Evolutionary conservation across 495 filamentous ascomycete species (phyloP).

Genomic region (Penicillium bialowiezense): DNA sequence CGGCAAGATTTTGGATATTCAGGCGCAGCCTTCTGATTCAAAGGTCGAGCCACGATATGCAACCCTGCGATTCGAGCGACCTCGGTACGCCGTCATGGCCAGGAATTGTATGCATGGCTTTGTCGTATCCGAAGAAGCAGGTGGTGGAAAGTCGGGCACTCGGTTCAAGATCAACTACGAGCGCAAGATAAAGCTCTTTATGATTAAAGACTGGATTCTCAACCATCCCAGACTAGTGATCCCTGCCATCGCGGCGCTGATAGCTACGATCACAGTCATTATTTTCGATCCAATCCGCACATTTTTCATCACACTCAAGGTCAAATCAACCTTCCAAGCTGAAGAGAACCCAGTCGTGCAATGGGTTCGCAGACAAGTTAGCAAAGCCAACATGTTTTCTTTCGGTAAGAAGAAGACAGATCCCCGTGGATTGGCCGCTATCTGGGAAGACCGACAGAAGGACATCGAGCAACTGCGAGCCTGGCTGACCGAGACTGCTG

Average conservation of each 20-base stretch:
- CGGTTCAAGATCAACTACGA: slow-evolving; percentile 79
- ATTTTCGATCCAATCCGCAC: slow-evolving; percentile 91
- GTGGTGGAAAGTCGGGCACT: slow-evolving; percentile 72
- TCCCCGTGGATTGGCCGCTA: slow-evolving; percentile 67
- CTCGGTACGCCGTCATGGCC: slow-evolving; percentile 77
- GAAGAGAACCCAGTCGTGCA: slow-evolving; percentile 66
- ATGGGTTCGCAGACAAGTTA: slow-evolving; percentile 79
- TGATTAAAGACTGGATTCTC: slow-evolving; percentile 84
- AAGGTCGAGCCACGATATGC: slow-evolving; percentile 80
- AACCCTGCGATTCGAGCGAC: slow-evolving; percentile 66
- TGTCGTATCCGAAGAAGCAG: slow-evolving; percentile 56
- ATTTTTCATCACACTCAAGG: slow-evolving; percentile 84
- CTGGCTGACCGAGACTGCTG: slow-evolving; percentile 83
- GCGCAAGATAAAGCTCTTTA: slow-evolving; percentile 67
- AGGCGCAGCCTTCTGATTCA: slow-evolving; percentile 73
- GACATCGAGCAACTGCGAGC: slow-evolving; percentile 75
- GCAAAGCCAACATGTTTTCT: slow-evolving; percentile 60
- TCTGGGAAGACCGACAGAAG: slow-evolving; percentile 84
- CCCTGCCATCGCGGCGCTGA: slow-evolving; percentile 70
- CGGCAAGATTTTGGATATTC: slow-evolving; percentile 83
- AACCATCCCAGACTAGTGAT: slow-evolving; percentile 87
- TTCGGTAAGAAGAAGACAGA: slow-evolving; percentile 55
- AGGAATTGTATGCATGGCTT: slow-evolving; percentile 93
- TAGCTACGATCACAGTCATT: slow-evolving; percentile 82
- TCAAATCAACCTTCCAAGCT: slow-evolving; percentile 72